Conservation (phyloP, 2,329 filamentous ascomycete genomes). For the Arthrobotrys iridis region DNA sequence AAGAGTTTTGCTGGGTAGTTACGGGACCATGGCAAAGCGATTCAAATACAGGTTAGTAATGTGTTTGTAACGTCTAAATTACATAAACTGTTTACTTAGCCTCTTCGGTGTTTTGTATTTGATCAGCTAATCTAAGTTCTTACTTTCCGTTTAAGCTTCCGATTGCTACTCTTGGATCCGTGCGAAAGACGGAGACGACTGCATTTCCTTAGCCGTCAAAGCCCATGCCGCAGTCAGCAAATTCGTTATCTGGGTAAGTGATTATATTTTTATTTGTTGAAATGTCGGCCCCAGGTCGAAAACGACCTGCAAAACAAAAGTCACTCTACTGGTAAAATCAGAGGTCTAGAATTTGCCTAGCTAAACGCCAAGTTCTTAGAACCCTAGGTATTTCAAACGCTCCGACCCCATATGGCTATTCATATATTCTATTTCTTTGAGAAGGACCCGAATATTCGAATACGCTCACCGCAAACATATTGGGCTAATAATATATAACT, state of each 20-base stretch:
- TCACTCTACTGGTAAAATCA: no score
- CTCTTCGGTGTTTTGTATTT: neutral
- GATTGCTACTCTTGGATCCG: slow-evolving; percentile 16
- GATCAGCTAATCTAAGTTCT: neutral
- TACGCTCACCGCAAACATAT: neutral
- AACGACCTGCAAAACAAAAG: neutral
- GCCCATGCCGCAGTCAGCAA: neutral
- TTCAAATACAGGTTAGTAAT: slow-evolving; percentile 7
- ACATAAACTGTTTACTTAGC: no score
- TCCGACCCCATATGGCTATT: neutral
- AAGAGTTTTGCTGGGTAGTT: neutral
- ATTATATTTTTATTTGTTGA: neutral
- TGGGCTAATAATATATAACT: neutral
- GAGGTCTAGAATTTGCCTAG: no score
- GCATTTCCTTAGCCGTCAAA: neutral
- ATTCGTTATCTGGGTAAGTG: slow-evolving; percentile 11
- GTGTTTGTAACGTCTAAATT: neutral
- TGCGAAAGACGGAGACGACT: neutral
- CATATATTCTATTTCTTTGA: neutral
- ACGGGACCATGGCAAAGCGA: slow-evolving; percentile 8
- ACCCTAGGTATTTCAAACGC: neutral
- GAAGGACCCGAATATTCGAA: no score
- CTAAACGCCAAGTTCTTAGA: neutral
- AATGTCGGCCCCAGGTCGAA: neutral
- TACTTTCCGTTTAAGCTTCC: neutral